Conservation (phyloP, 106 monocot genomes). For the Vanilla planifolia region DNA sequence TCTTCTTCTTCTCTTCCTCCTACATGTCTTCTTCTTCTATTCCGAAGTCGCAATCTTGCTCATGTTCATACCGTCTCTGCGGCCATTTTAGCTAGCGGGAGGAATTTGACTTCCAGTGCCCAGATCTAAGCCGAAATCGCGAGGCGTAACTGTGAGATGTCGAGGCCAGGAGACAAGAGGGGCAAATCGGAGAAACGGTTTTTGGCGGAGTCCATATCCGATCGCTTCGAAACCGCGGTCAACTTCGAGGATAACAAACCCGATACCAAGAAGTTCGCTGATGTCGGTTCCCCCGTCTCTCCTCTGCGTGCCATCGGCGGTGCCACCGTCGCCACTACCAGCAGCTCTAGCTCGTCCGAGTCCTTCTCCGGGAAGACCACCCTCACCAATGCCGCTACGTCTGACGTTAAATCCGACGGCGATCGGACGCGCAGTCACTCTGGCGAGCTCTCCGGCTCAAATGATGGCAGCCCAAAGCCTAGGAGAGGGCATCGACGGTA, state of each 20-base stretch:
- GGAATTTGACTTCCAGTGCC: neutral
- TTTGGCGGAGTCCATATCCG: constrained; percentile 1
- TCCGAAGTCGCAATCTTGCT: neutral
- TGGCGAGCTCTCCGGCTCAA: constrained; percentile 11
- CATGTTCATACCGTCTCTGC: neutral
- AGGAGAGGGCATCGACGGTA: constrained; percentile 22
- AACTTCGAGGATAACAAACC: constrained; percentile 41
- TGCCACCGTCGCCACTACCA: constrained; percentile 16
- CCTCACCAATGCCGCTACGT: neutral
- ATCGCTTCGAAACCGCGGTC: constrained; percentile 19
- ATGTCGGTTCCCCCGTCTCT: constrained; percentile 50
- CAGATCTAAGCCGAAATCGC: neutral
- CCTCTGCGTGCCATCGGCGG: constrained; percentile 24
- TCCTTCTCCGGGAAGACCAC: constrained; percentile 7
- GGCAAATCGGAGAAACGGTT: neutral
- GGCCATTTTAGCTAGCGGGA: no score
- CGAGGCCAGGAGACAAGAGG: constrained; percentile 2
- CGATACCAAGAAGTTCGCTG: constrained; percentile 36
- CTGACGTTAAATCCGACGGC: neutral
- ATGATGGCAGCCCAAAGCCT: constrained; percentile 9
- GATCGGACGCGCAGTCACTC: neutral
- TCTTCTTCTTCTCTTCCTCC: neutral
- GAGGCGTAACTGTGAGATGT: constrained; percentile 11
- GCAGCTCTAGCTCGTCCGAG: constrained; percentile 41
- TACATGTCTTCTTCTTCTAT: neutral